Evolutionary conservation across 2,329 filamentous ascomycete genomes (phyloP), one percentile per base, ranked within the genome.

Genomic region (Xylaria sp.): DNA sequence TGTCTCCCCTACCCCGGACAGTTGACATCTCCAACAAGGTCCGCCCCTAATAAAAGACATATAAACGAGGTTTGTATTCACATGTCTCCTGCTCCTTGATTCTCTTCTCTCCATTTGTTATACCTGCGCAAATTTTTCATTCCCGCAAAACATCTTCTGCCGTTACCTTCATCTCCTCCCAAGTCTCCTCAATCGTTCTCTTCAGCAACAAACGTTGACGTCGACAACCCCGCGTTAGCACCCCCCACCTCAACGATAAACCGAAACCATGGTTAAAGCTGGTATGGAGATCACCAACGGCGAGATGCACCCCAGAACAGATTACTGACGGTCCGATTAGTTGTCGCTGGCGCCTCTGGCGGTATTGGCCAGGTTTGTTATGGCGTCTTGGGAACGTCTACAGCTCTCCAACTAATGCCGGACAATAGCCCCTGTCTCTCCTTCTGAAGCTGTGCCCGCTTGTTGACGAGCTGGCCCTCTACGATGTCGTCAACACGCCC

Each of bases 401-500:
- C 54, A 42, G 53, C 41, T 39, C 46, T 41, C 48, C 52, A 60
- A 41, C 61, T 64, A 43, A 66, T 53, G 24, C 41, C 39, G 22
- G 47, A 42, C 71, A n/a, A n/a, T n/a, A 97, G 92, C 94, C 94
- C 66, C 84, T 99, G 70, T 99, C 94, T 63, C 90, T 99, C 65
- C 89, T 99, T 68, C 84, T 97, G 74, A 99, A 99, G 86, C 86
- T 89, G 65, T 90, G 83, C 71, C 89, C 92, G 63, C 86, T 91
- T 71, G 83, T 99, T 69, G 89, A 93, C 70, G 91, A 97, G 81
- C 90, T 99, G 69, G 83, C 92, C 58, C 90, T 99, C 68, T 99
- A 97, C 83, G 94, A 99, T 96, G 92, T 99, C 65, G 93, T 97
- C 77, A 97, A 97, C 85, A 95, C 92, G 46, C 92, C 92, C 67